These are phyloP conservation scores for Plasmodium berghei DNA, from an alignment of 169 alveolate genomes.

Conservation along the genomic window DNA sequence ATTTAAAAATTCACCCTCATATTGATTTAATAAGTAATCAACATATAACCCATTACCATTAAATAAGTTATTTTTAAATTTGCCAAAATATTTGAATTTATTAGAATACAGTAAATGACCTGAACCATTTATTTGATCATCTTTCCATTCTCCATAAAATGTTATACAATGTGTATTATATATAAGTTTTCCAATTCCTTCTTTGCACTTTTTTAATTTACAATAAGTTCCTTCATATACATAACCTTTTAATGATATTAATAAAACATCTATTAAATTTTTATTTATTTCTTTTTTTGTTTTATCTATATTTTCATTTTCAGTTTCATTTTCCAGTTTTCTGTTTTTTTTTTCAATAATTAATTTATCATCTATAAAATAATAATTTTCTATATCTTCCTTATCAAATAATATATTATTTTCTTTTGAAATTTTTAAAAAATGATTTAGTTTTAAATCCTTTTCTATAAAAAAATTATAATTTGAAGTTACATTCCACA, in stretches of 20 bases:
- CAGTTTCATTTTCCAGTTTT: background rate
- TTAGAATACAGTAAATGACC: conserved; percentile 54
- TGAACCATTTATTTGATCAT: conserved; percentile 73
- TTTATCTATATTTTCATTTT: background rate
- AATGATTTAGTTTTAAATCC: conserved; percentile 51
- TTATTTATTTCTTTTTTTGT: conserved; percentile 15
- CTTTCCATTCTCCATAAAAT: conserved; percentile 74
- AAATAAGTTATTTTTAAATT: conserved; percentile 64
- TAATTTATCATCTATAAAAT: conserved; percentile 58
- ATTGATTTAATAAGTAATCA: conserved; percentile 66
- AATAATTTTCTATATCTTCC: conserved; percentile 29
- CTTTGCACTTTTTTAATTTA: conserved; percentile 53
- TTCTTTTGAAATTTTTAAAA: conserved; percentile 68
- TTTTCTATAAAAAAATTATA: conserved; percentile 59
- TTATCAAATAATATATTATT: conserved; percentile 56
- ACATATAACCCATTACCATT: conserved; percentile 57
- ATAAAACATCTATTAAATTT: conserved; percentile 34
- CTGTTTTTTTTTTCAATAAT: conserved; percentile 40
- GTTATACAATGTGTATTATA: conserved; percentile 42
- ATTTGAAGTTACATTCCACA: conserved; percentile 57
- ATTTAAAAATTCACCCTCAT: conserved; percentile 73
- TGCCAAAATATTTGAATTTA: conserved; percentile 73
- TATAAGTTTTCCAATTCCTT: conserved; percentile 69
- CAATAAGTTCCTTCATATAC: conserved; percentile 67
- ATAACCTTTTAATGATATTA: conserved; percentile 75